phyloP scores from a whole-genome alignment of 2,329 filamentous ascomycete genomes.

The Verticillium longisporum region DNA sequence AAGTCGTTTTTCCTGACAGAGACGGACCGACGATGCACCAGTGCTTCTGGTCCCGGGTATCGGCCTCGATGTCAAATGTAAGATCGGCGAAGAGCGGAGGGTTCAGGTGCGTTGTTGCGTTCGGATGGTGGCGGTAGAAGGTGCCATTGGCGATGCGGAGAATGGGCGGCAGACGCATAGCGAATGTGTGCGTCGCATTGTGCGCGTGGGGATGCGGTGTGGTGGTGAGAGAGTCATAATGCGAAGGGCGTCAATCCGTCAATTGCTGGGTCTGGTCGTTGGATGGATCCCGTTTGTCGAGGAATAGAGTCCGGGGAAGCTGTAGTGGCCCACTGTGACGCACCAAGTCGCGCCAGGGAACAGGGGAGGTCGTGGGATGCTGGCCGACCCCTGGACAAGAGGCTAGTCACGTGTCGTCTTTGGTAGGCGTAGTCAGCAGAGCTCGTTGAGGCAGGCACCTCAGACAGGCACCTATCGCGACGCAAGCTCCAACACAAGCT shows the following conservation, averaged over 20 bases:
- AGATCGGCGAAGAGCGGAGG: conserved; percentile 67
- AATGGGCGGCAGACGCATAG: conserved; percentile 39
- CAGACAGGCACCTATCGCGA: conserved; percentile 10
- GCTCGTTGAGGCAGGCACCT: not conserved
- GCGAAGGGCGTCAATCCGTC: not conserved
- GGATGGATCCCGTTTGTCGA: not conserved
- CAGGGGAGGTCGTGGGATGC: too few relatives aligned
- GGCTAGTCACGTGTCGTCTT: too few relatives aligned
- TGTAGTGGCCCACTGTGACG: not conserved
- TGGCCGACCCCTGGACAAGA: too few relatives aligned
- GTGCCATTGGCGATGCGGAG: conserved; percentile 72
- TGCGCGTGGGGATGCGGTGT: not conserved
- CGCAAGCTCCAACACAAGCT: conserved; percentile 8
- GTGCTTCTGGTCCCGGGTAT: conserved; percentile 42
- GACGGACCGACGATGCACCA: conserved; percentile 85
- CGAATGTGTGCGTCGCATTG: not conserved
- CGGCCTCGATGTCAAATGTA: conserved; percentile 61
- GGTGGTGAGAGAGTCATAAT: not conserved
- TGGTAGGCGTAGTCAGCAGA: not conserved
- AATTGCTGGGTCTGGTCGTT: not conserved
- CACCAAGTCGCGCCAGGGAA: too few relatives aligned
- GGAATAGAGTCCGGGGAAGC: conserved; percentile 2
- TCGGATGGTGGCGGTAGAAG: conserved; percentile 74
- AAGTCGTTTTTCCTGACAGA: conserved; percentile 70
- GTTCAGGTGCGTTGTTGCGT: conserved; percentile 44